phyloP scores from a whole-genome alignment of 1,284 basidiomycete species.

The Cryptococcus sp. region DNA sequence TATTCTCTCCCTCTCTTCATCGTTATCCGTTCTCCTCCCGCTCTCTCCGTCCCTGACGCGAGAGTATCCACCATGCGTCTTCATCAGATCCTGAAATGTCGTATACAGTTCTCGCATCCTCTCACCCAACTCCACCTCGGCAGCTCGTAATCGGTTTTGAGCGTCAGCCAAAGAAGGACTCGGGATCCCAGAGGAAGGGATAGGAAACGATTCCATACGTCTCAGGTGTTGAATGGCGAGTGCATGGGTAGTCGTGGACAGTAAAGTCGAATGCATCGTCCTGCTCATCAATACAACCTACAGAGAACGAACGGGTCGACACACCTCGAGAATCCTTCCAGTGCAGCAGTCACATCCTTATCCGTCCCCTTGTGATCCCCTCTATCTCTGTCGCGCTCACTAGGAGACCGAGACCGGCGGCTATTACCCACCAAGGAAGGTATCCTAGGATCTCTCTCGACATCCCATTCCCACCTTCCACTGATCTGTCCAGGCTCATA shows the following conservation, averaged over 20 bases:
- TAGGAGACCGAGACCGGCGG: too few relatives aligned
- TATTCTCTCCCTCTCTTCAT: too few relatives aligned
- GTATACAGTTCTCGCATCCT: constrained; percentile 5
- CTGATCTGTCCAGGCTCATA: not conserved
- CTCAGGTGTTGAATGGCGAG: constrained; percentile 7
- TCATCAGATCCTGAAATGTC: constrained; percentile 10
- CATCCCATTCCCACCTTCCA: not conserved
- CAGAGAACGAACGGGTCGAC: too few relatives aligned
- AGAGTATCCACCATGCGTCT: constrained; percentile 4
- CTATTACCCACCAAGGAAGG: too few relatives aligned
- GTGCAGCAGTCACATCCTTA: not conserved
- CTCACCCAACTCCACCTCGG: constrained; percentile 7
- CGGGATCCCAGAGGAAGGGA: constrained; percentile 1
- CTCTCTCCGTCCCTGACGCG: not conserved
- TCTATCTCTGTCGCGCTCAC: too few relatives aligned
- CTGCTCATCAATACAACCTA: constrained; percentile 3
- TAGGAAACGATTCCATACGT: constrained; percentile 3
- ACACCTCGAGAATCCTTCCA: not conserved
- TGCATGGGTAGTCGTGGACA: constrained; percentile 6
- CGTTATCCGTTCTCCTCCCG: not conserved
- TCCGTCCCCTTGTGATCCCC: too few relatives aligned
- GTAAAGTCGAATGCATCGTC: constrained; percentile 12
- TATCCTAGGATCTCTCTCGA: not conserved
- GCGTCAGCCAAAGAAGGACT: constrained; percentile 6
- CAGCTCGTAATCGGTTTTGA: constrained; percentile 4